These are phyloP conservation scores for Hypoxylon sp. DNA, from an alignment of 2,329 filamentous ascomycete species.

Conservation along the genomic window DNA sequence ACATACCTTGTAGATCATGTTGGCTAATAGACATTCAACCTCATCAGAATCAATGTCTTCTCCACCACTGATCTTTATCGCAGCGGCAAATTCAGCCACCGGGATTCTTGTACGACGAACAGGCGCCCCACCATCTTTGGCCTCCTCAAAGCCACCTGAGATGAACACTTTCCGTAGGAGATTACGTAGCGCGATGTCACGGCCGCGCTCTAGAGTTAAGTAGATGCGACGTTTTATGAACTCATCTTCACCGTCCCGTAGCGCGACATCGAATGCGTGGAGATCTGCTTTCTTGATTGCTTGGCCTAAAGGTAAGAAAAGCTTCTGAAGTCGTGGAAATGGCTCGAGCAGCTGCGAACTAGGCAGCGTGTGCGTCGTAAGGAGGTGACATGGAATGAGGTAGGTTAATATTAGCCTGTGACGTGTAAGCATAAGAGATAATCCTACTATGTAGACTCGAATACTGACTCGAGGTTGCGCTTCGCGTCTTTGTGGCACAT, in stretches of 20 bases:
- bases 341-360: conserved; percentile 77
- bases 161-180: conserved; percentile 93
- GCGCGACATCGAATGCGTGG: conserved; percentile 84
- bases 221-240: conserved; percentile 96
- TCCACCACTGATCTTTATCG: conserved; percentile 79
- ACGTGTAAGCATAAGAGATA: conserved; percentile 45
- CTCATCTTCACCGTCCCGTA: conserved; percentile 87
- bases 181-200: conserved; percentile 93
- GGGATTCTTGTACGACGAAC: conserved; percentile 83
- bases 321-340: conserved; percentile 80
- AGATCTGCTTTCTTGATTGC: conserved; percentile 89
- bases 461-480: conserved; percentile 83
- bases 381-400: conserved; percentile 90
- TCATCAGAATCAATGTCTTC: conserved; percentile 86
- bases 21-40: conserved; percentile 93
- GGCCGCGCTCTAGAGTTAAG: conserved; percentile 90
- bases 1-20: conserved; percentile 96
- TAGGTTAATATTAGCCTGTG: conserved; percentile 90
- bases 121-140: conserved; percentile 76
- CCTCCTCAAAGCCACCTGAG: conserved; percentile 83
- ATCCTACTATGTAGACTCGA: conserved; percentile 7
- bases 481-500: conserved; percentile 80
- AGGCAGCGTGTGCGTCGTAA: conserved; percentile 89
- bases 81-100: conserved; percentile 86
- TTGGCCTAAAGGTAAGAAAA: conserved; percentile 82